These are phyloP conservation scores for Penicillium fimorum DNA, from an alignment of 495 filamentous ascomycete genomes.

Conservation along the genomic window DNA sequence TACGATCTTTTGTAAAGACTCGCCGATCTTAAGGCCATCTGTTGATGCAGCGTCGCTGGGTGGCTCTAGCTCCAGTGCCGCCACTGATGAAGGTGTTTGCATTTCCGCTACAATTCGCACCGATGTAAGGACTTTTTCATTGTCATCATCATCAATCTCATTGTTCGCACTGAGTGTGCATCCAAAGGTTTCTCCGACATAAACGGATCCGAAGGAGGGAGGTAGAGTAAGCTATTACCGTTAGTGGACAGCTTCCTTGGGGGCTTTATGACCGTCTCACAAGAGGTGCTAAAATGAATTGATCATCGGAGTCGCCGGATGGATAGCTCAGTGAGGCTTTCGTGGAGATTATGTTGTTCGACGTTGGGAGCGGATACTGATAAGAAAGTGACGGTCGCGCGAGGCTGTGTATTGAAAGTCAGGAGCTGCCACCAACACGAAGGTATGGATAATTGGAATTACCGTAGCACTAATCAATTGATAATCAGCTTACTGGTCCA, in stretches of 20 bases:
- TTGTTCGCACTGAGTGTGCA: slow-evolving; percentile 96
- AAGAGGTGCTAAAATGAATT: slow-evolving; percentile 61
- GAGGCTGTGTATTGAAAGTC: slow-evolving; percentile 37
- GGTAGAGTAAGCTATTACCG: slow-evolving; percentile 72
- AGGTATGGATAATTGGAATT: slow-evolving; percentile 2
- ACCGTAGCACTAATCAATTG: slow-evolving; percentile 43
- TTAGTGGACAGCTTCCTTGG: slow-evolving; percentile 1
- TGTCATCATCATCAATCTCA: slow-evolving; percentile 54
- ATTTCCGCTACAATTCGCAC: slow-evolving; percentile 88
- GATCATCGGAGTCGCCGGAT: slow-evolving; percentile 42
- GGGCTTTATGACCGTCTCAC: slow-evolving; percentile 31
- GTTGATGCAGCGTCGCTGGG: slow-evolving; percentile 30
- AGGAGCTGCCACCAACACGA: slow-evolving; percentile 7
- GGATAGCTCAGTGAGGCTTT: slow-evolving; percentile 55
- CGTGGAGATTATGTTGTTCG: slow-evolving; percentile 48
- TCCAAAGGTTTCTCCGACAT: slow-evolving; percentile 91
- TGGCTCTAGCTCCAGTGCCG: slow-evolving; percentile 55
- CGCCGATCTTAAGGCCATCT: slow-evolving; percentile 59
- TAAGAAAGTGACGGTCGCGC: slow-evolving; percentile 57
- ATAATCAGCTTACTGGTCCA: slow-evolving; percentile 5
- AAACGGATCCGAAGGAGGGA: slow-evolving; percentile 87
- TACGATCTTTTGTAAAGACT: slow-evolving; percentile 79
- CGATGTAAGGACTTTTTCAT: slow-evolving; percentile 60
- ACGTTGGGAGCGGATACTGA: slow-evolving; percentile 56
- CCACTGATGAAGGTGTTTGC: slow-evolving; percentile 75